Base-by-base conservation (phyloP, 2,329 filamentous ascomycete genomes). In the Colletotrichum scovillei region DNA sequence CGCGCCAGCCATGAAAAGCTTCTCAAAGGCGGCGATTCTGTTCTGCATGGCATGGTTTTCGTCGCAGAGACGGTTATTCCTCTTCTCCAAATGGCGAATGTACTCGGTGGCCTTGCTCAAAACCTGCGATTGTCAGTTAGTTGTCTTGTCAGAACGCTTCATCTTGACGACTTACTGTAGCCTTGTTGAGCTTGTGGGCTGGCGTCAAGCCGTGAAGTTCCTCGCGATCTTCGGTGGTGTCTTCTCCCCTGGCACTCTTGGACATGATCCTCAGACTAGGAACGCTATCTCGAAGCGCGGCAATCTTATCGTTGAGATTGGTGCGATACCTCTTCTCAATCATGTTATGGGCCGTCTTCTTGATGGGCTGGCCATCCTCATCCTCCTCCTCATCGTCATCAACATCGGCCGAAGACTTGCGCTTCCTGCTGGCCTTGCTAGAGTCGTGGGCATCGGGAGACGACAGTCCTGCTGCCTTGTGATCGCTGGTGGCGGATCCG, bases 341-440 rank as follows among this genome's bases (percentile, higher is more conserved):
- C 89, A 98, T 97, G 83, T 98, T 98, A 84, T 98, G 96, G 2
- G 96, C 95, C 38, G 95, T 97, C 88, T 98, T 98, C 88, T 98
- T 98, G 72, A 87, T 79, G 32, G 86, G 86, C 26, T 87, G 85
- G 38, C 88, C 91, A 77, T 86, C 89, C 76, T 88, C 88, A 63
- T 90, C 82, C 35, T 88, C 84, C 58, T 90, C 87, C 14, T 92
- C 90, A 3, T 90, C 86, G 26, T 91, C 88, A 5, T 88, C 86
- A 55, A 83, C 79, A n/a, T 90, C 89, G 63, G 87, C 88, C 0
- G 91, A 91, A 0, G 91, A 90, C 83, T 95, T 95, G 76, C 93
- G 89, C 83, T 95, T 95, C 77, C 91, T 88, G 74, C 82, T 87
- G 70, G 81, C 78, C 75, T 86, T 86, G 73, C 82, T 84, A n/a